Evolutionary conservation across 495 filamentous ascomycete genomes (phyloP).

Genomic region (Xylaria acuta): DNA sequence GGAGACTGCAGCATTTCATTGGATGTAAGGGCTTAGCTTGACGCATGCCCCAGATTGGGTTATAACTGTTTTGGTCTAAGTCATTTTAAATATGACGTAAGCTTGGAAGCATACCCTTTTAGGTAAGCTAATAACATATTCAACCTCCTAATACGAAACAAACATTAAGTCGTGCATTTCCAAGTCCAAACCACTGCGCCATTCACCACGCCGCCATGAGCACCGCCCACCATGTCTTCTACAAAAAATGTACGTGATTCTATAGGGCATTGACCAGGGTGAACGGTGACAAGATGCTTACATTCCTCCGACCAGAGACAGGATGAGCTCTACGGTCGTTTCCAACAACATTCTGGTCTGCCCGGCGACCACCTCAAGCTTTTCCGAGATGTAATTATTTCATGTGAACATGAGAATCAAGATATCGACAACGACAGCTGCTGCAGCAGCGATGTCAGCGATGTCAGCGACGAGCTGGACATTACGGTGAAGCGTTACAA

Average conservation of each 20-base stretch:
- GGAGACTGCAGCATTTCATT: background rate
- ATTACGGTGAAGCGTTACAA: background rate
- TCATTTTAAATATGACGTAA: too few species aligned
- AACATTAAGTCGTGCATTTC: background rate
- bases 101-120: too few species aligned
- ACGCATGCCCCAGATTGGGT: too few species aligned
- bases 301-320: background rate
- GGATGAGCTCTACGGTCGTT: background rate
- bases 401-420: background rate
- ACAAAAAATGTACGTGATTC: background rate
- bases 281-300: background rate
- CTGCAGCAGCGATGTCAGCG: background rate
- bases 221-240: background rate
- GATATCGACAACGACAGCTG: background rate
- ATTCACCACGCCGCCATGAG: background rate
- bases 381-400: background rate
- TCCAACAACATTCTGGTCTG: background rate
- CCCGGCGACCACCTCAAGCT: background rate
- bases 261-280: background rate
- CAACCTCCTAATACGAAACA: too few species aligned
- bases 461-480: background rate
- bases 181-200: background rate
- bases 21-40: too few species aligned
- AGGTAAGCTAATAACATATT: too few species aligned
- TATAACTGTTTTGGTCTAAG: too few species aligned